Conservation (phyloP, 176 grass and related monocot species). For the Oryza officinalis region DNA sequence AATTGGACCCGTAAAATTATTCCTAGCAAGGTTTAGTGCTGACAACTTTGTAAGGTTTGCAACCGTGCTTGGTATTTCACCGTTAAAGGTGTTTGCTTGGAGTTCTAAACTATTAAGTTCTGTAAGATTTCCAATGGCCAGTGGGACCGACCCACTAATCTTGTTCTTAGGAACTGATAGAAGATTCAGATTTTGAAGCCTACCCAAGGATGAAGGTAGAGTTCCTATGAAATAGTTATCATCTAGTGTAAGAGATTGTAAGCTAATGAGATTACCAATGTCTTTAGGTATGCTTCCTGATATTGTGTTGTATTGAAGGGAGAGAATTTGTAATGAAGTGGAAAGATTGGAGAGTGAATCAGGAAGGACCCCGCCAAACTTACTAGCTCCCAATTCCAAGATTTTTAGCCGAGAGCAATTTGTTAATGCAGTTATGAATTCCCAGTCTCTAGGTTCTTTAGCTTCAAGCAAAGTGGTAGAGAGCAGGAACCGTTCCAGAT, state of each 20-base stretch:
- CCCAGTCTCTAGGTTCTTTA: conserved; percentile 14
- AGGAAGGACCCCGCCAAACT: conserved; percentile 19
- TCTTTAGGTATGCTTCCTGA: too few relatives aligned
- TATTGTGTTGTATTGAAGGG: not conserved
- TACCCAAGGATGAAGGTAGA: conserved; percentile 33
- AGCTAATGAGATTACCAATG: not conserved
- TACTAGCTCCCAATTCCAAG: too few relatives aligned
- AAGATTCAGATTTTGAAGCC: not conserved
- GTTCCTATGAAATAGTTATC: conserved; percentile 24
- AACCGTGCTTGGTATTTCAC: not conserved
- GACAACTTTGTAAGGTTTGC: not conserved
- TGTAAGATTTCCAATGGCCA: conserved; percentile 36
- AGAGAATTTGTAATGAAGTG: not conserved
- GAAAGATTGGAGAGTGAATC: conserved; percentile 28
- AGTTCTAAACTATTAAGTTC: conserved; percentile 17
- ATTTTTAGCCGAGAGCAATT: not conserved
- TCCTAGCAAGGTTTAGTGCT: not conserved
- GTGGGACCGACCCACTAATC: not conserved
- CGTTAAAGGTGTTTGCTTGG: not conserved
- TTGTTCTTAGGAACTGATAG: not conserved
- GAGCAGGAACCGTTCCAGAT: not conserved
- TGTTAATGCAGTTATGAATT: conserved; percentile 18
- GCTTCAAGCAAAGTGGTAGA: conserved; percentile 6
- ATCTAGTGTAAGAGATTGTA: too few relatives aligned
- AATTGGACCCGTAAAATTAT: not conserved